These are phyloP conservation scores for Tilletia indica DNA, from an alignment of 1,284 basidiomycete species.

Conservation along the genomic window DNA sequence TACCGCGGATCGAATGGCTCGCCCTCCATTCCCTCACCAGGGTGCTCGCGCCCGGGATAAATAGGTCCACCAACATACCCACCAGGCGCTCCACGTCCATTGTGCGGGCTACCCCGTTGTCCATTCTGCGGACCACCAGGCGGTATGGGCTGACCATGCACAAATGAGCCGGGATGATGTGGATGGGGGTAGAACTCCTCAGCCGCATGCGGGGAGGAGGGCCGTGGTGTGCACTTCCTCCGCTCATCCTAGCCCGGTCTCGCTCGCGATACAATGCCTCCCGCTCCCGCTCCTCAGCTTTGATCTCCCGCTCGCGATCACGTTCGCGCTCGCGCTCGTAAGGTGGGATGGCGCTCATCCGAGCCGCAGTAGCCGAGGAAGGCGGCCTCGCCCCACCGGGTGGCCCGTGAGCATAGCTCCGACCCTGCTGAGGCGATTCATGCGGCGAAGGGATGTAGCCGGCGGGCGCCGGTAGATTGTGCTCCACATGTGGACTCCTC, in stretches of 20 bases:
- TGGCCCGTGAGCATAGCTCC: neutral
- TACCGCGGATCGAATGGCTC: neutral
- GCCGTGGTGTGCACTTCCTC: neutral
- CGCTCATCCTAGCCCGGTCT: neutral
- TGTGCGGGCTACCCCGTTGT: neutral
- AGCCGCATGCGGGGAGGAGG: neutral
- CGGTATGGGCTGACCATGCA: neutral
- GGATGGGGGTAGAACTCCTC: neutral
- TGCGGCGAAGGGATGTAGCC: conserved; percentile 6
- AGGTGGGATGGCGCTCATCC: conserved; percentile 10
- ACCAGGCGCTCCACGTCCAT: neutral
- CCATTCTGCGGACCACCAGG: neutral
- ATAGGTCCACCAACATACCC: neutral
- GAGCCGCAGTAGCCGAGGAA: neutral
- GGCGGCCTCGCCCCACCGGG: neutral
- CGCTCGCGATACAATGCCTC: conserved; percentile 2
- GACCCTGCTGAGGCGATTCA: neutral
- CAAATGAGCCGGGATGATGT: neutral
- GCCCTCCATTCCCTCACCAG: neutral
- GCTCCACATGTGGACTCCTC: conserved; percentile 6
- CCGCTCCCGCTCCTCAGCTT: conserved; percentile 13
- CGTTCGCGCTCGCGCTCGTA: conserved; percentile 16
- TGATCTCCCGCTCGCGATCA: conserved; percentile 16
- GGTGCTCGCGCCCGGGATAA: neutral
- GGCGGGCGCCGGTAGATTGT: conserved; percentile 1